Conservation (phyloP, 805 yeast genomes). For the Grigorovia yakushimaensis region DNA sequence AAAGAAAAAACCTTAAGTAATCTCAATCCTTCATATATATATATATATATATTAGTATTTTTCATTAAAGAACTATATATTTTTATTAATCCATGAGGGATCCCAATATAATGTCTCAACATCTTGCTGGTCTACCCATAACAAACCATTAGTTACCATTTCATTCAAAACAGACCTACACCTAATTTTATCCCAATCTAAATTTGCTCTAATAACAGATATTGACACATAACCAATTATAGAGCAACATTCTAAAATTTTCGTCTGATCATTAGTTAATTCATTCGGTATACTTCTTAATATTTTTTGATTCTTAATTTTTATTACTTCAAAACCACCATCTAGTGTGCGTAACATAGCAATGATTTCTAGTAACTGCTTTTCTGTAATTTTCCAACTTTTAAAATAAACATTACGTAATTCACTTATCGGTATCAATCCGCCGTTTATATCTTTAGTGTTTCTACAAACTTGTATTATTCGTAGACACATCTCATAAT, state of each 20-base stretch:
- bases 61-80: background rate
- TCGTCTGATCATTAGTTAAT: conserved; percentile 56
- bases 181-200: conserved; percentile 60
- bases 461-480: conserved; percentile 67
- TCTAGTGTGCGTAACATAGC: conserved; percentile 49
- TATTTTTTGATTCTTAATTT: conserved; percentile 43
- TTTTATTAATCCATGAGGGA: conserved; percentile 51
- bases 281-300: conserved; percentile 56
- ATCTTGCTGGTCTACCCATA: conserved; percentile 70
- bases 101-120: conserved; percentile 54
- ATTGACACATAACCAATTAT: conserved; percentile 66
- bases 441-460: conserved; percentile 71
- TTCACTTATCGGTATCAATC: conserved; percentile 57
- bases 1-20: conserved; percentile 29
- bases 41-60: background rate
- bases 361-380: conserved; percentile 51
- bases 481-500: conserved; percentile 59
- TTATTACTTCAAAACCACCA: conserved; percentile 56
- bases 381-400: conserved; percentile 28
- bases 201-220: conserved; percentile 58
- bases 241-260: conserved; percentile 65
- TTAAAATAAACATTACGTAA: conserved; percentile 28
- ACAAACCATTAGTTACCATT: conserved; percentile 69
- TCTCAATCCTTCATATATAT: background rate
- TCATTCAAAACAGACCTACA: conserved; percentile 58